A percentile compares a stretch with the other conserved stretches of the same genome.
These are phyloP conservation scores for Talaromyces marneffei DNA, from an alignment of 2,329 filamentous ascomycete species.

Conservation along the genomic window DNA sequence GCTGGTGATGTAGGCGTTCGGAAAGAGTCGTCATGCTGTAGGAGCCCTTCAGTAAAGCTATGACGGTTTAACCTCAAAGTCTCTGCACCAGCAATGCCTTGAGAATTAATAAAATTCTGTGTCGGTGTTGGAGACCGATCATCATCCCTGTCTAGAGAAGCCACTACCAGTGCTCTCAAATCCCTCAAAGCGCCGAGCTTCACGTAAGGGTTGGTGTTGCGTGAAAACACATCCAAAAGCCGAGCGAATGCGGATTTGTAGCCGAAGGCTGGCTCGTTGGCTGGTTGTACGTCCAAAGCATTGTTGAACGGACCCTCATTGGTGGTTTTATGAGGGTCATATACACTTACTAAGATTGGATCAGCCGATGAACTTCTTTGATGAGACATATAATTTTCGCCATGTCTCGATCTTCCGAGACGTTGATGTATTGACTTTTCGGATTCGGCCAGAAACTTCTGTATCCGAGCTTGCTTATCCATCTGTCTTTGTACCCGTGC, in stretches of 20 bases:
- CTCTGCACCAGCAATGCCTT: constrained; percentile 11
- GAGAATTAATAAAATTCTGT: constrained; percentile 6
- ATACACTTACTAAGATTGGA: constrained; percentile 11
- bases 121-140: constrained; percentile 23
- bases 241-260: constrained; percentile 75
- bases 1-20: constrained; percentile 22
- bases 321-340: not conserved
- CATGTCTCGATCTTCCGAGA: constrained; percentile 19
- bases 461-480: constrained; percentile 33
- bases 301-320: constrained; percentile 1
- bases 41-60: constrained; percentile 28
- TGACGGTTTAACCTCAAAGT: constrained; percentile 21
- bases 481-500: constrained; percentile 39
- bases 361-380: constrained; percentile 34
- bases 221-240: constrained; percentile 77
- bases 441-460: constrained; percentile 35
- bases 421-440: constrained; percentile 27
- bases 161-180: constrained; percentile 73
- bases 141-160: constrained; percentile 60
- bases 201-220: constrained; percentile 77
- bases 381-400: constrained; percentile 14
- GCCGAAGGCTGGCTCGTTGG: constrained; percentile 54
- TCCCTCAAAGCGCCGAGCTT: constrained; percentile 82
- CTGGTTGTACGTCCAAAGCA: constrained; percentile 22
- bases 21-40: constrained; percentile 17